Percentiles rank a stretch among this genome's conserved stretches.
Evolutionary conservation across 371 early-diverging fungal genomes (phyloP).

Genomic region (Coemansia sp.): DNA sequence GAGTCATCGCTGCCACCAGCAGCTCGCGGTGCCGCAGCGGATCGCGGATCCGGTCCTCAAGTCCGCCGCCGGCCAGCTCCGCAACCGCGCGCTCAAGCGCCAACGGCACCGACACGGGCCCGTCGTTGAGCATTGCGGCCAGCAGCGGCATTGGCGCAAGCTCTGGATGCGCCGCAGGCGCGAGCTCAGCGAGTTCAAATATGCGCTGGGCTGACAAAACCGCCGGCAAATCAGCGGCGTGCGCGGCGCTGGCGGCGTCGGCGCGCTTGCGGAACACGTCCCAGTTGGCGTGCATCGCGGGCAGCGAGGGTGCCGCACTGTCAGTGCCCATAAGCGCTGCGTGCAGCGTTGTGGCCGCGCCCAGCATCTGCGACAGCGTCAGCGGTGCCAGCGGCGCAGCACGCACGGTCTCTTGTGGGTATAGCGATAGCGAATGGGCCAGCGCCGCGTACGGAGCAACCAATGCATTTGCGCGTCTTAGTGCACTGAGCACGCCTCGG

Average conservation of each 20-base stretch:
- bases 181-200: slow-evolving; percentile 4
- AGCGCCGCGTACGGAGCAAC: slow-evolving; percentile 4
- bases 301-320: slow-evolving; percentile 1
- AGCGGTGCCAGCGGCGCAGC: slow-evolving; percentile 5
- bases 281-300: slow-evolving; percentile 13
- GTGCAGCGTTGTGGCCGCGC: background rate
- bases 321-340: background rate
- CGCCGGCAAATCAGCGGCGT: slow-evolving; percentile 13
- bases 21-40: slow-evolving; percentile 1
- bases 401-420: slow-evolving; percentile 3
- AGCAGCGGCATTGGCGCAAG: slow-evolving; percentile 9
- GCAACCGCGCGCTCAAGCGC: no score
- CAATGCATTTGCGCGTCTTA: background rate
- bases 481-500: background rate
- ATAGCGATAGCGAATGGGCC: slow-evolving; percentile 21
- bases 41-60: background rate
- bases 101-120: background rate
- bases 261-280: slow-evolving; percentile 4
- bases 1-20: slow-evolving; percentile 4
- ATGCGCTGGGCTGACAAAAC: slow-evolving; percentile 7
- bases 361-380: slow-evolving; percentile 1
- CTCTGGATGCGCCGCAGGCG: background rate
- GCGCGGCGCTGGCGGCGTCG: background rate
- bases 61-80: background rate
- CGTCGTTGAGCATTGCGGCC: slow-evolving; percentile 2